Base-by-base conservation (phyloP, 495 filamentous ascomycete genomes). In the Tuber aestivum region DNA sequence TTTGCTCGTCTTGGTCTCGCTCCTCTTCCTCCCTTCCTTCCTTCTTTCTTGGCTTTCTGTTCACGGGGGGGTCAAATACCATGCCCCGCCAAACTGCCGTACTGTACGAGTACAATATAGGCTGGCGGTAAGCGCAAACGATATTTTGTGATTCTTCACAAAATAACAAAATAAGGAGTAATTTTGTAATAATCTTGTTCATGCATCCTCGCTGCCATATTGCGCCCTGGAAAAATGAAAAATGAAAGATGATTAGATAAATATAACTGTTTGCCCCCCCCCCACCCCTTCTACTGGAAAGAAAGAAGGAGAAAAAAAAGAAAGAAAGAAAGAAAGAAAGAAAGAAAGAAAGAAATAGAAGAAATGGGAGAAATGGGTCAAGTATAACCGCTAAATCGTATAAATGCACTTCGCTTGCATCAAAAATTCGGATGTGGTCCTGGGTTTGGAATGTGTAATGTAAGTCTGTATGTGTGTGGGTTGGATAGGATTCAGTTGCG, bases 291-390 rank as follows among this genome's bases (percentile, higher is more conserved):
- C 21, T 7, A 40, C 38, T 44, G 42, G 14, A 44, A 44, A 18
- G 14, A 44, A 18, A 2, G 16, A 44, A 44, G 3, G 12, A 42
- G 10, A 42, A 44, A 18, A 44, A 18, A 18, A 42, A 42, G 48
- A 56, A 56, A 10, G 48, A 10, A 21, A 27, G 48, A 12, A 27
- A 1, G n/a, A n/a, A n/a, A n/a, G n/a, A 9, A 50, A 12, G 8
- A 56, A 56, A 27, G 23, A 56, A 65, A 35, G 56, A 65, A 65
- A 65, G 56, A 65, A 65, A 65, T 32, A 32, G 56, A 65, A 65
- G 27, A 65, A 65, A 35, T 65, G 7, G 27, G 32, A 65, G 56
- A 35, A 65, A 65, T 65, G 32, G 56, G n/a, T 32, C 56, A 35
- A 32, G 56, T 32, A 35, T 32, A 65, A 65, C 56, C 56, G 56